Evolutionary conservation across 169 alveolate genomes (phyloP).

Genomic region (Cyclospora cayetanensis): DNA sequence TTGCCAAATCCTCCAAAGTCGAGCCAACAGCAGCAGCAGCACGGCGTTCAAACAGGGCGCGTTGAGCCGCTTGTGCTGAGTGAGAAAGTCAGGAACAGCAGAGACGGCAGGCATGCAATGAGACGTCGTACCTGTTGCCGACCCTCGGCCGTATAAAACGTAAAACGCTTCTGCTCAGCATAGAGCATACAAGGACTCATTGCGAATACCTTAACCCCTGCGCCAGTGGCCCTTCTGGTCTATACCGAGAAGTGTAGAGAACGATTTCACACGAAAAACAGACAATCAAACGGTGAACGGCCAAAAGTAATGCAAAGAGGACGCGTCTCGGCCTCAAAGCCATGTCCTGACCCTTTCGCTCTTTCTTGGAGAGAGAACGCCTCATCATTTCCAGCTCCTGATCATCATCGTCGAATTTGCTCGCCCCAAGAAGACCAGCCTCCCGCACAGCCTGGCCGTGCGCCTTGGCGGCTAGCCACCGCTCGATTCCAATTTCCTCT

Average conservation of each 20-base stretch:
- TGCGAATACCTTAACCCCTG: too few species aligned
- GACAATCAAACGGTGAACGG: not conserved
- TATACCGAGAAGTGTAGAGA: not conserved
- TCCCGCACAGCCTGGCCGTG: conserved; percentile 28
- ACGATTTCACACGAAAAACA: not conserved
- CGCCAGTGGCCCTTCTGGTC: too few species aligned
- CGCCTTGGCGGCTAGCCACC: conserved; percentile 43
- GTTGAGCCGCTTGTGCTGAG: conserved; percentile 58
- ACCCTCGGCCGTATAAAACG: too few species aligned
- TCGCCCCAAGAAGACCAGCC: not conserved
- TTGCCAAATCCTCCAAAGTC: conserved; percentile 63
- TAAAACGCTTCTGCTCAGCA: too few species aligned
- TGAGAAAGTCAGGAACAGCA: not conserved
- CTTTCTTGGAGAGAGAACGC: conserved; percentile 47
- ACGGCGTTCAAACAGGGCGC: conserved; percentile 52
- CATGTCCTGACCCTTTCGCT: conserved; percentile 43
- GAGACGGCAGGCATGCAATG: too few species aligned
- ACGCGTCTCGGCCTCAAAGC: too few species aligned
- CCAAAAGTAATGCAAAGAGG: not conserved
- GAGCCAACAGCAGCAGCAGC: conserved; percentile 62
- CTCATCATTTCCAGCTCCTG: conserved; percentile 59
- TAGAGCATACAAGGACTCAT: too few species aligned
- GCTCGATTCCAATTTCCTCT: conserved; percentile 63
- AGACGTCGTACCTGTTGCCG: too few species aligned
- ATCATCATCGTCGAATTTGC: not conserved